A percentile compares a stretch with the other conserved stretches of the same genome.
These are phyloP conservation scores for Tulasnella sp. DNA, from an alignment of 768 basidiomycete species.

Conservation along the genomic window DNA sequence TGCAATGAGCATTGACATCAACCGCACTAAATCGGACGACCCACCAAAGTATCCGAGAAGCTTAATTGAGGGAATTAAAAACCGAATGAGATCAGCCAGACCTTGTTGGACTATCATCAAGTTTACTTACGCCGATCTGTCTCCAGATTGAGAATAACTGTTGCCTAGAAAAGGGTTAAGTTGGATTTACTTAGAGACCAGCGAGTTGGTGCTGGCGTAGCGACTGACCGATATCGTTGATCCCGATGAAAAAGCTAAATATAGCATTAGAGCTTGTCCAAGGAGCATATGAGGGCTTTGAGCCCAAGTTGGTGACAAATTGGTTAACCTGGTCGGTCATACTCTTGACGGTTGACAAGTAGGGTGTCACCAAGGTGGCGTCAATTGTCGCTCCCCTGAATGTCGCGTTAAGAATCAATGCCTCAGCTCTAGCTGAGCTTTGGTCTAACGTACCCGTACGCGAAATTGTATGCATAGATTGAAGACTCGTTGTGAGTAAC, in stretches of 20 bases:
- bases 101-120: background rate
- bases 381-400: conserved; percentile 9
- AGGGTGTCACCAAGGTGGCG: conserved; percentile 11
- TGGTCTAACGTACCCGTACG: conserved; percentile 54
- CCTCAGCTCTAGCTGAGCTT: conserved; percentile 34
- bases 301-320: conserved; percentile 37
- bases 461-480: conserved; percentile 52
- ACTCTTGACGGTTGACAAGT: conserved; percentile 21
- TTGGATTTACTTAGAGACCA: background rate
- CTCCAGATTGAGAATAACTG: background rate
- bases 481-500: conserved; percentile 41
- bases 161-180: background rate
- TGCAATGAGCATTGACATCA: background rate
- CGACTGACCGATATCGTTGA: conserved; percentile 45
- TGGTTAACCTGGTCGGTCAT: conserved; percentile 51
- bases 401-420: conserved; percentile 25
- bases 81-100: background rate
- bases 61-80: background rate
- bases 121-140: background rate
- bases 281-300: conserved; percentile 38
- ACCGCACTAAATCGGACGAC: background rate
- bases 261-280: conserved; percentile 49
- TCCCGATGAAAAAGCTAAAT: conserved; percentile 62
- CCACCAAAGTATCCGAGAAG: conserved; percentile 2
- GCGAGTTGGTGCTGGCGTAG: background rate